Base-by-base conservation (phyloP, 768 basidiomycete genomes). In the Phylloporus sp. region DNA sequence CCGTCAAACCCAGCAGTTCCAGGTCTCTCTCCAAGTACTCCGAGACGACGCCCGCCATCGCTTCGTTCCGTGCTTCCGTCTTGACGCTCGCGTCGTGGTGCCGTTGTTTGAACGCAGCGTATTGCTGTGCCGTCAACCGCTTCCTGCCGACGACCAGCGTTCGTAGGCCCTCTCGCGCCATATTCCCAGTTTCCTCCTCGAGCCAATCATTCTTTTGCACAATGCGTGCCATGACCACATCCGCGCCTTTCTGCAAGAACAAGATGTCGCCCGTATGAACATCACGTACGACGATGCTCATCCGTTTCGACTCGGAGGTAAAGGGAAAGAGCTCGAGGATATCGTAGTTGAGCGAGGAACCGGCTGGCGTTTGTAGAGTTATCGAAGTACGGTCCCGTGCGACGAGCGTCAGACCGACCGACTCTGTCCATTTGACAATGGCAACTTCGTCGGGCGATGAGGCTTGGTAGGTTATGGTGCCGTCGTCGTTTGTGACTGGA, bases 401-500 rank as follows among this genome's bases (percentile, higher is more conserved):
- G 18, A 82, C 79, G 28, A 99, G 81, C 0, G 89, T 89, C 4
- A 99, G 72, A 1, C 95, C 95, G 53, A 98, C 88, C 0, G 91
- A 93, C 52, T 90, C 86, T 9, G 96, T 98, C 91, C 92, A 98
- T 50, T 83, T 84, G 29, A 99, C 95, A 56, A 99, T 98, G 34
- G 96, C 96, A 35, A 98, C 96, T 71, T 99, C 96, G 60, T 99
- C 96, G 0, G 96, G 96, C 2, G 96, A 99, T 0, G 94, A 95
- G 1, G 96, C 96, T 74, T 99, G 95, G 63, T 98, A 99, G 1
- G 95, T 97, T 31, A 96, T 80, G 2, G 83, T 82, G 8, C 91
- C 92, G 57, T 99, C 95, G 57, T 97, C 94, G 61, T 96, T 95
- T 14, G 76, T 80, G 4, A 95, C 90, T 2, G 96, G 96, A 0